Percentiles rank a stretch among this genome's conserved stretches.
phyloP scores from a whole-genome alignment of 352 stramenopile species.

The Plasmopara muralis region DNA sequence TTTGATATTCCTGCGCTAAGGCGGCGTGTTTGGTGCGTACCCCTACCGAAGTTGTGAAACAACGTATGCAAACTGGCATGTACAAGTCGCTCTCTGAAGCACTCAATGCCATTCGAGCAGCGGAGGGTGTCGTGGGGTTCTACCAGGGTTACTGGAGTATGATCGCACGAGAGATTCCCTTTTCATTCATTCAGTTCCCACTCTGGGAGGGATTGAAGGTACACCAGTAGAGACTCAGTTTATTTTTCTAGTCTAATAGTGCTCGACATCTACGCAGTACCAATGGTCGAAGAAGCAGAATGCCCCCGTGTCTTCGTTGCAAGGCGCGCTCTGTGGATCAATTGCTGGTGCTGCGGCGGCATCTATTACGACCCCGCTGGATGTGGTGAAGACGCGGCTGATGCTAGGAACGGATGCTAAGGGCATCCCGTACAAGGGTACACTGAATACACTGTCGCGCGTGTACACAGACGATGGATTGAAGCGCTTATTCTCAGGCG shows the following conservation, averaged over 20 bases:
- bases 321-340: constrained; percentile 93
- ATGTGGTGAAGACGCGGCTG: constrained; percentile 98
- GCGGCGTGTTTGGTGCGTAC: constrained; percentile 97
- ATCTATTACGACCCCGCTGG: constrained; percentile 97
- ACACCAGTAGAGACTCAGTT: not conserved
- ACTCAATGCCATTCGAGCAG: constrained; percentile 69
- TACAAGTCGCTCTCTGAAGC: constrained; percentile 71
- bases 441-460: constrained; percentile 85
- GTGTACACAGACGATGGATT: constrained; percentile 89
- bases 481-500: constrained; percentile 89
- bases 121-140: constrained; percentile 82
- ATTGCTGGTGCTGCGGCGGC: constrained; percentile 93
- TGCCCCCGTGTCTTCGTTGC: constrained; percentile 75
- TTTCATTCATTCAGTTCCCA: constrained; percentile 99
- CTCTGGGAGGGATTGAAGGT: constrained; percentile 97
- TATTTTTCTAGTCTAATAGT: constrained; percentile 1
- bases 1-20: constrained; percentile 24
- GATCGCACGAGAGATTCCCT: constrained; percentile 98
- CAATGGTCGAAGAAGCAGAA: constrained; percentile 77
- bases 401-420: constrained; percentile 96
- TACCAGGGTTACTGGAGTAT: constrained; percentile 98
- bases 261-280: constrained; percentile 26
- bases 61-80: constrained; percentile 95
- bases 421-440: constrained; percentile 88
- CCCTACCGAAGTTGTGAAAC: constrained; percentile 98